These are phyloP conservation scores for Pythium plurisporium DNA, from an alignment of 352 stramenopile genomes.

Conservation along the genomic window DNA sequence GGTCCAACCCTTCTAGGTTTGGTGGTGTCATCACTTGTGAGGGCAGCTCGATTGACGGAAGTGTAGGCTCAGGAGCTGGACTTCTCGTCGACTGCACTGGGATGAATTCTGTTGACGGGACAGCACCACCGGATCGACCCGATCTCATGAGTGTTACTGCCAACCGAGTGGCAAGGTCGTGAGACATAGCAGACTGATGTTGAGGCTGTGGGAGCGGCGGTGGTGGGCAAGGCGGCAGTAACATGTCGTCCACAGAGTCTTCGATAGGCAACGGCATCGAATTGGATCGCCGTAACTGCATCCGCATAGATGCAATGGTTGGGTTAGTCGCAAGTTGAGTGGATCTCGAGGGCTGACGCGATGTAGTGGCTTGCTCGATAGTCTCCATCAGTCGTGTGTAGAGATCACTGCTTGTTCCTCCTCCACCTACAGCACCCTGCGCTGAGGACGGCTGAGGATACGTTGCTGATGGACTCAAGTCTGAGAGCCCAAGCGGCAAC, in stretches of 20 bases:
- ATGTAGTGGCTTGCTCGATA: constrained; percentile 4
- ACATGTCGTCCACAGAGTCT: constrained; percentile 5
- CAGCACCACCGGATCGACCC: too few relatives aligned
- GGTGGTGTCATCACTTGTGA: constrained; percentile 30
- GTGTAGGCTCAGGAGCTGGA: background rate
- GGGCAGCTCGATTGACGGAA: constrained; percentile 26
- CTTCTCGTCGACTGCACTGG: background rate
- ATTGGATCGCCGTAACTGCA: constrained; percentile 10
- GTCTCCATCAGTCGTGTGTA: constrained; percentile 25
- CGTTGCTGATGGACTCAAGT: background rate
- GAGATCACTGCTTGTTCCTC: constrained; percentile 15
- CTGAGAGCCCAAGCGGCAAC: constrained; percentile 1
- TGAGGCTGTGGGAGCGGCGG: constrained; percentile 2
- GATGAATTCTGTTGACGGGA: constrained; percentile 1
- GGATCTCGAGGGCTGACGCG: background rate
- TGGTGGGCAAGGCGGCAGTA: background rate
- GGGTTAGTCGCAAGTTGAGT: background rate
- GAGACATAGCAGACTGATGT: too few relatives aligned
- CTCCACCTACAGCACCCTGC: too few relatives aligned
- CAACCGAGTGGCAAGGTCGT: constrained; percentile 5
- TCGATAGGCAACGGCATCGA: constrained; percentile 21
- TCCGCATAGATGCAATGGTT: background rate
- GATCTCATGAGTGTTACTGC: background rate
- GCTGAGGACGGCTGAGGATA: background rate
- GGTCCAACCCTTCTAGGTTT: constrained; percentile 54